Evolutionary conservation across 345 rosid species (phyloP).

Genomic region (Nephelium lappaceum): DNA sequence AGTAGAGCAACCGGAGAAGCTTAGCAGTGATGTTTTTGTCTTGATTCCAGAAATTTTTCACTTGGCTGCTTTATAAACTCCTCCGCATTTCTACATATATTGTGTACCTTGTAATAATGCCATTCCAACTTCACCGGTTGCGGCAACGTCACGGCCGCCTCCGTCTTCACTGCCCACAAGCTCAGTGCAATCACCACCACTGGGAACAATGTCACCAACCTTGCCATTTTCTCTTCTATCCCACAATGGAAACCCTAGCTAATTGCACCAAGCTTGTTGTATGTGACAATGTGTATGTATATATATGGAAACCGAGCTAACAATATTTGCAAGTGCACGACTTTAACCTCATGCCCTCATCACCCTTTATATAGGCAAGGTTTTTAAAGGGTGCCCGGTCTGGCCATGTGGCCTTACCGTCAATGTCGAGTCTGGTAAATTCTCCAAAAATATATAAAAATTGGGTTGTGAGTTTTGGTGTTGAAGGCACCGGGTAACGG

Average conservation of each 20-base stretch:
- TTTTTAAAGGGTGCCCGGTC: not conserved
- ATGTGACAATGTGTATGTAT: too few species aligned
- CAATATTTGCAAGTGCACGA: too few species aligned
- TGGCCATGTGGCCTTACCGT: conserved; percentile 19
- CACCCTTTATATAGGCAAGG: conserved; percentile 31
- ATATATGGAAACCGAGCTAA: too few species aligned
- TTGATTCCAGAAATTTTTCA: conserved; percentile 28
- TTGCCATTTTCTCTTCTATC: conserved; percentile 8
- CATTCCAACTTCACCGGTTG: conserved; percentile 47
- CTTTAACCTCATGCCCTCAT: not conserved
- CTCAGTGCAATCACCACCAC: conserved; percentile 36
- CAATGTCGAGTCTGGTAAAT: conserved; percentile 12
- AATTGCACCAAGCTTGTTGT: conserved; percentile 24
- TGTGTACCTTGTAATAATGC: conserved; percentile 58
- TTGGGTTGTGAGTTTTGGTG: not conserved
- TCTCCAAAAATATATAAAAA: not conserved
- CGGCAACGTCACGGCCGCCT: conserved; percentile 41
- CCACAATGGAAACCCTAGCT: not conserved
- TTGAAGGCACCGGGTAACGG: conserved; percentile 28
- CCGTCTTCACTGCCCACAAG: conserved; percentile 28
- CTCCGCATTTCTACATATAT: conserved; percentile 59
- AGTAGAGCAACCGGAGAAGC: conserved; percentile 67
- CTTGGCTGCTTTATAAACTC: conserved; percentile 50
- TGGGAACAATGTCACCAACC: not conserved
- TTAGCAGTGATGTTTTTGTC: conserved; percentile 62